phyloP scores from a whole-genome alignment of 2,329 filamentous ascomycete species.

The Ophiostoma sp. region DNA sequence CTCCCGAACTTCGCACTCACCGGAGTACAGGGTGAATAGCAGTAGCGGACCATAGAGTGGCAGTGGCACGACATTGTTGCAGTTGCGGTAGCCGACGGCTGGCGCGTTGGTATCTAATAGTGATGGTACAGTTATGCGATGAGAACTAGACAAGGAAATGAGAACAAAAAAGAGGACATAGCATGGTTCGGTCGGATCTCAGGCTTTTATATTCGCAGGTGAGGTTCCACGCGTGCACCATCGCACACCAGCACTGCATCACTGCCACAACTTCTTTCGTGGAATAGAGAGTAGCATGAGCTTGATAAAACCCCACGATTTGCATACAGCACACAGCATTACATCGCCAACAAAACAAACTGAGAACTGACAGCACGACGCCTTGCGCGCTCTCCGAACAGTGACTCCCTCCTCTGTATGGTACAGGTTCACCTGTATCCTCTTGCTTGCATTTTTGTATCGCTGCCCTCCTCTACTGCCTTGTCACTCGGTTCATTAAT shows the following conservation, averaged over 20 bases:
- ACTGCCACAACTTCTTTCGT: neutral
- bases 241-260: neutral
- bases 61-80: neutral
- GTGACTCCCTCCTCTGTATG: neutral
- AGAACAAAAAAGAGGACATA: no score
- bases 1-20: neutral
- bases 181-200: no score
- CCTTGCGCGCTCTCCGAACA: neutral
- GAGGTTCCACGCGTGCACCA: conserved; percentile 4
- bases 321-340: neutral
- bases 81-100: no score
- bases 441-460: neutral
- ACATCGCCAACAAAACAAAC: neutral
- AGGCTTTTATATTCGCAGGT: neutral
- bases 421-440: neutral
- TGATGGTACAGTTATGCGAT: neutral
- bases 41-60: conserved; percentile 13
- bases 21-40: neutral
- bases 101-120: neutral
- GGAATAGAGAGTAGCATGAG: neutral
- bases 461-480: neutral
- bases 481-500: neutral
- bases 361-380: neutral
- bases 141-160: no score
- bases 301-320: neutral